Evolutionary conservation across 768 basidiomycete genomes (phyloP).

Genomic region (Artomyces pyxidatus): DNA sequence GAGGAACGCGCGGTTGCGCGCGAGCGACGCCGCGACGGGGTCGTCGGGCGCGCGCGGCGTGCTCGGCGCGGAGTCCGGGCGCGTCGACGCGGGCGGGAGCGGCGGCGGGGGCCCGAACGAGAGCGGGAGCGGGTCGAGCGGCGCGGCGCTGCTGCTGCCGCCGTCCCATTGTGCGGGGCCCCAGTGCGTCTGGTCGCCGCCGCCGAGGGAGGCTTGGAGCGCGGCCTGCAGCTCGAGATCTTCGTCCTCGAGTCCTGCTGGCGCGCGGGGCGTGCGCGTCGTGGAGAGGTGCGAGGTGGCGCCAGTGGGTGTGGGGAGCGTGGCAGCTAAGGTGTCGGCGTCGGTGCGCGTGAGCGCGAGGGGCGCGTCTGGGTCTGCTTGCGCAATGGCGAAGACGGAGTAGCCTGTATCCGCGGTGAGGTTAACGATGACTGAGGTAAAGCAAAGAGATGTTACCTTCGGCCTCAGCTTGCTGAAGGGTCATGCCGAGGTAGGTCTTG

Average conservation of each 20-base stretch:
- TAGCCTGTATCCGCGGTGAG: conserved; percentile 53
- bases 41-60: conserved; percentile 11
- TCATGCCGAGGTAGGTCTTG: conserved; percentile 76
- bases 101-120: conserved; percentile 19
- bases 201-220: conserved; percentile 68
- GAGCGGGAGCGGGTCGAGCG: neutral
- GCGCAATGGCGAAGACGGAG: conserved; percentile 71
- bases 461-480: conserved; percentile 77
- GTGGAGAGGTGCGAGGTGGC: conserved; percentile 12
- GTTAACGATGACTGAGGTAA: conserved; percentile 1
- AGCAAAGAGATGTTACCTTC: conserved; percentile 43
- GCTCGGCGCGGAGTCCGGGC: conserved; percentile 3
- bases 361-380: conserved; percentile 45
- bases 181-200: conserved; percentile 6
- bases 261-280: neutral
- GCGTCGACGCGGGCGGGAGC: conserved; percentile 21
- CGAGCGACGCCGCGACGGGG: conserved; percentile 7
- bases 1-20: conserved; percentile 19
- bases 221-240: conserved; percentile 86
- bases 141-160: too few species aligned
- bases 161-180: neutral
- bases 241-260: conserved; percentile 59
- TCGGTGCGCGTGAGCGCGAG: conserved; percentile 55
- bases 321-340: conserved; percentile 63
- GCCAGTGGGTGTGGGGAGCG: conserved; percentile 46